phyloP scores from a whole-genome alignment of 768 basidiomycete genomes.

The Lentinula sp. region DNA sequence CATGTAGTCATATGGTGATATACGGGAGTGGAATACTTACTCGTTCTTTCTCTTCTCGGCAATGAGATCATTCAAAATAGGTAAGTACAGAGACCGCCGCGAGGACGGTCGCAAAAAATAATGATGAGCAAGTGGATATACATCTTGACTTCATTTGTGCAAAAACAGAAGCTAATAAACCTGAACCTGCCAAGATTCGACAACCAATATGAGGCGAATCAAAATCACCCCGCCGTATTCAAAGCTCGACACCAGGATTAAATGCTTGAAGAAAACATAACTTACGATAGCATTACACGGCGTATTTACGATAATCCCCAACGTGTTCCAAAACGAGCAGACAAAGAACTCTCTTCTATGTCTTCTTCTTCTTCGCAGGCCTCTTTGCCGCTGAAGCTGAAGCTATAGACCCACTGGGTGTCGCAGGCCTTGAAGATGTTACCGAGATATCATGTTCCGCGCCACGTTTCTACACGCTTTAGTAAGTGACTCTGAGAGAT shows the following conservation, averaged over 20 bases:
- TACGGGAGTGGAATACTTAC: too few species aligned
- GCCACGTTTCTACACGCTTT: conserved; percentile 51
- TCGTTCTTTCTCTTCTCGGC: too few species aligned
- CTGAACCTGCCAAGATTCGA: too few species aligned
- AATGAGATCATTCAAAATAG: too few species aligned
- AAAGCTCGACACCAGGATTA: too few species aligned
- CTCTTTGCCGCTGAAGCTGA: conserved; percentile 42
- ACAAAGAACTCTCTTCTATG: conserved; percentile 20
- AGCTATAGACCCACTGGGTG: conserved; percentile 43
- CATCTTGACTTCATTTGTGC: too few species aligned
- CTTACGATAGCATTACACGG: neutral
- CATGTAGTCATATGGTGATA: neutral
- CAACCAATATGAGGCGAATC: too few species aligned
- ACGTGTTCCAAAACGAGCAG: neutral
- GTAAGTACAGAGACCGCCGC: too few species aligned
- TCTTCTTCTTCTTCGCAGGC: conserved; percentile 66
- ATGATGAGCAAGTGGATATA: too few species aligned
- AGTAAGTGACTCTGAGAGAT: neutral
- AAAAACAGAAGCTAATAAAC: too few species aligned
- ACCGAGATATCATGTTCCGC: conserved; percentile 35
- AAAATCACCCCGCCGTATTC: too few species aligned
- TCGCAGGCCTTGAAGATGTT: conserved; percentile 46
- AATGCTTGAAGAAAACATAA: neutral
- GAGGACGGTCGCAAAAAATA: too few species aligned
- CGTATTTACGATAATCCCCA: neutral